phyloP scores from a whole-genome alignment of 2,329 filamentous ascomycete species.

The Monascus ruber region DNA sequence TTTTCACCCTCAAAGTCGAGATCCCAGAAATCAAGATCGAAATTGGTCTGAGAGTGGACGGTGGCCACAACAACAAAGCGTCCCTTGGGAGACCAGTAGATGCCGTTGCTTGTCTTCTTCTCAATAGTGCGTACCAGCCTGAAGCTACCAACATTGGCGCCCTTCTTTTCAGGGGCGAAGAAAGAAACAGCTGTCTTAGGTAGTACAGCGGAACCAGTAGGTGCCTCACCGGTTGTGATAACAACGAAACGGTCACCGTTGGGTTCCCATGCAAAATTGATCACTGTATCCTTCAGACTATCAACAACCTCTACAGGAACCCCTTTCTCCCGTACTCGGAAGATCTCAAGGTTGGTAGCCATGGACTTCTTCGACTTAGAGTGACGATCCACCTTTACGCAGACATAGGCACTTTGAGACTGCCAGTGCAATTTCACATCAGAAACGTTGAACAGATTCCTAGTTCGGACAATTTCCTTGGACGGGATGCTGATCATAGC shows the following conservation, averaged over 20 bases:
- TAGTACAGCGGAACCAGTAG: slow-evolving; percentile 64
- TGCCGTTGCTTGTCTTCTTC: slow-evolving; percentile 99
- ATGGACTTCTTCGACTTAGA: slow-evolving; percentile 98
- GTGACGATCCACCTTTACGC: slow-evolving; percentile 97
- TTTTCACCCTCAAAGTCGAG: slow-evolving; percentile 97
- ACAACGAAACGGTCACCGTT: slow-evolving; percentile 96
- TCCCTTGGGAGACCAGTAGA: slow-evolving; percentile 96
- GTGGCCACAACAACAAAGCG: slow-evolving; percentile 92
- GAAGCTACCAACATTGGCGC: slow-evolving; percentile 73
- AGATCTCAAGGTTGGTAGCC: slow-evolving; percentile 95
- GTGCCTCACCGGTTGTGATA: slow-evolving; percentile 83
- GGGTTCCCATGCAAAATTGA: slow-evolving; percentile 99
- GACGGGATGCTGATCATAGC: slow-evolving; percentile 91
- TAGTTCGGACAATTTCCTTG: slow-evolving; percentile 84
- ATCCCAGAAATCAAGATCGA: slow-evolving; percentile 95
- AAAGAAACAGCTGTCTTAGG: slow-evolving; percentile 93
- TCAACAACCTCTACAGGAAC: slow-evolving; percentile 97
- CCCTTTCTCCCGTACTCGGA: slow-evolving; percentile 93
- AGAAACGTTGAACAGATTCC: slow-evolving; percentile 95
- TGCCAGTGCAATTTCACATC: slow-evolving; percentile 99
- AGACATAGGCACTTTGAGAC: slow-evolving; percentile 84
- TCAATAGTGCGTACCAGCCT: slow-evolving; percentile 89
- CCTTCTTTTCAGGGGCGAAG: slow-evolving; percentile 98
- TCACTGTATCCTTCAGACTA: slow-evolving; percentile 94
- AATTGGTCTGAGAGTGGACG: slow-evolving; percentile 83